Evolutionary conservation across 2,329 filamentous ascomycete genomes (phyloP).

Genomic region (Beauveria australis): DNA sequence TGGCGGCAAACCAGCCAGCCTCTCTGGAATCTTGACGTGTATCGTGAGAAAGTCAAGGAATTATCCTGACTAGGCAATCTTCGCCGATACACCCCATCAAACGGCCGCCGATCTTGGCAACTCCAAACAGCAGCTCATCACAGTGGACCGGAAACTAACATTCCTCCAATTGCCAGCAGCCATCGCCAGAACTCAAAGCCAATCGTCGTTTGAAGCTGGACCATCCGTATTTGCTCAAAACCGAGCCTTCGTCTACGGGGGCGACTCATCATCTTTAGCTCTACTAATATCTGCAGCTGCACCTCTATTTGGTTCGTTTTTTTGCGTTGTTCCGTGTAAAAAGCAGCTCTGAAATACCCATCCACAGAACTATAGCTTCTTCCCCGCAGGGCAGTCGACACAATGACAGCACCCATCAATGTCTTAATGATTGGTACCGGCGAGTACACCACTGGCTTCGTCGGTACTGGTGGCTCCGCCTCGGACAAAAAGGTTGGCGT

Average conservation of each 20-base stretch:
- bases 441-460: slow-evolving; percentile 94
- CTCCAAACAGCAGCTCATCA: neutral
- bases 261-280: neutral
- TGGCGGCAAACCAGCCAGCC: neutral
- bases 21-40: too few species aligned
- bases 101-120: neutral
- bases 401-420: slow-evolving; percentile 5
- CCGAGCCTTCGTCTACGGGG: neutral
- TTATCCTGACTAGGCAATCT: neutral
- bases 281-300: neutral
- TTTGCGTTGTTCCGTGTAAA: neutral
- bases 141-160: slow-evolving; percentile 1
- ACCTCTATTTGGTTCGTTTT: neutral
- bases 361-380: neutral
- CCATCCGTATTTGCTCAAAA: neutral
- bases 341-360: neutral
- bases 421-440: slow-evolving; percentile 62
- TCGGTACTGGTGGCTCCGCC: slow-evolving; percentile 70
- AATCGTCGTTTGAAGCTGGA: neutral
- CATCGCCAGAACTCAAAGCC: neutral
- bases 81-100: neutral
- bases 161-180: slow-evolving; percentile 5
- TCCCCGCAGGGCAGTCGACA: neutral
- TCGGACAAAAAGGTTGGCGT: slow-evolving; percentile 97
- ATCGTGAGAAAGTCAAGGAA: too few species aligned